These are phyloP conservation scores for Auriculariales sp. DNA, from an alignment of 768 basidiomycete species.

Conservation along the genomic window DNA sequence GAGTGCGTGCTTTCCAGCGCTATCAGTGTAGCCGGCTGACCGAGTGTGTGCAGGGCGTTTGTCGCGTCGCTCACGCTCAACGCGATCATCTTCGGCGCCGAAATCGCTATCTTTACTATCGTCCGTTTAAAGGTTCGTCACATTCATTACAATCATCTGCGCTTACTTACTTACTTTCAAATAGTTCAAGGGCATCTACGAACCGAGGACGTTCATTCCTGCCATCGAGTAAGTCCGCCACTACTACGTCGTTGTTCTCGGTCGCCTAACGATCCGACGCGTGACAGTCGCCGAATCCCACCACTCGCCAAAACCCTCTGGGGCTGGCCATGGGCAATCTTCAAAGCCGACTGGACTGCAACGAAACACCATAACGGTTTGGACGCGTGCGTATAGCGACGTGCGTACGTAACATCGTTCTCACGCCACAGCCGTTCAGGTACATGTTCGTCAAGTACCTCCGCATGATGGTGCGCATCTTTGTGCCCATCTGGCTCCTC, in stretches of 20 bases:
- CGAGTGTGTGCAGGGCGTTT: too few relatives aligned
- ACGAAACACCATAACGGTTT: slow-evolving; percentile 61
- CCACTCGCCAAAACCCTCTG: slow-evolving; percentile 37
- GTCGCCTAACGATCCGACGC: background rate
- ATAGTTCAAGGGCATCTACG: slow-evolving; percentile 79
- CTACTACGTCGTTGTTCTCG: background rate
- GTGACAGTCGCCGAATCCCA: slow-evolving; percentile 37
- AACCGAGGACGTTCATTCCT: slow-evolving; percentile 64
- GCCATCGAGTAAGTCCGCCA: slow-evolving; percentile 27
- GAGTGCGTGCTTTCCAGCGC: too few relatives aligned
- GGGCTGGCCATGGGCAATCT: slow-evolving; percentile 55
- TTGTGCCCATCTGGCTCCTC: slow-evolving; percentile 83
- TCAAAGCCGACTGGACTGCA: slow-evolving; percentile 41
- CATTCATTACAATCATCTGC: too few relatives aligned
- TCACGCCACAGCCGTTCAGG: too few relatives aligned
- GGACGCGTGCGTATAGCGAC: too few relatives aligned
- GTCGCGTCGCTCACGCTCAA: slow-evolving; percentile 79
- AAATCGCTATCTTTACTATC: slow-evolving; percentile 68
- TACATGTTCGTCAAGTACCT: slow-evolving; percentile 10
- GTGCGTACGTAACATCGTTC: too few relatives aligned
- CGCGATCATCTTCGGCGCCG: slow-evolving; percentile 48
- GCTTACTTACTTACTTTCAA: too few relatives aligned
- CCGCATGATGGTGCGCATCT: slow-evolving; percentile 65
- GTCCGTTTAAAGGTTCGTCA: too few relatives aligned
- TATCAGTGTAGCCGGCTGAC: too few relatives aligned